Base-by-base conservation (phyloP, 2,329 filamentous ascomycete species). In the Myriangium duriaei region DNA sequence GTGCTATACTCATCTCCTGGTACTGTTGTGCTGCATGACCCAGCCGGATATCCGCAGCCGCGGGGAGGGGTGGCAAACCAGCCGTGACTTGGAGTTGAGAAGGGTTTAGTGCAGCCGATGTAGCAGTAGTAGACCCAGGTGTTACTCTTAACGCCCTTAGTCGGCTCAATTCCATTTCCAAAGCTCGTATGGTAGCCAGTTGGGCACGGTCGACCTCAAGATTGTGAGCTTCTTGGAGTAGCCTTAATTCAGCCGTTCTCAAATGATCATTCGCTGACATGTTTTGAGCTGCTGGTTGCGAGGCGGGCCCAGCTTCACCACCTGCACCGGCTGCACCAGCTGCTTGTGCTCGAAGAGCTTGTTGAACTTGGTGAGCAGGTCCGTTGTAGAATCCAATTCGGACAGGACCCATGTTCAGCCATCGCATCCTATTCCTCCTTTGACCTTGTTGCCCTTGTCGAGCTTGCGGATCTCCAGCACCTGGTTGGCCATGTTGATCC, bases 331-430 rank as follows among this genome's bases (percentile, higher is more conserved):
- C 29, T 2, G 18, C 21, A 10, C 33, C 36, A 13, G 31, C 24
- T 2, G 28, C 39, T 37, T 37, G 33, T 18, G 32, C 36, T 11
- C 33, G 34, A 9, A 51, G 56, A 34, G 60, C 65, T 30, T 72
- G 74, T 47, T 66, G 61, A 5, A 58, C 48, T 21, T 57, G 53
- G 6, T 50, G 51, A 18, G 48, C 57, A 59, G 78, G 56, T 58
- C 80, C 64, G 30, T 68, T 69, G 13, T 69, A 64, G 49, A 88
- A 82, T 0, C 79, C 82, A 14, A 91, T 63, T 17, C 81, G 68
- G 19, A 91, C 63, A 2, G 83, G 83, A 1, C 83, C 83, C 32
- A 91, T 61, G 48, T 83, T 80, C 49, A 80, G 77, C 39, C 83
- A 52, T 7, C 55, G 47, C 19, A 54, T 49, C 41, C 55, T 67